Evolutionary conservation across 2,329 filamentous ascomycete genomes (phyloP).

Genomic region (Pseudogymnoascus sp.): DNA sequence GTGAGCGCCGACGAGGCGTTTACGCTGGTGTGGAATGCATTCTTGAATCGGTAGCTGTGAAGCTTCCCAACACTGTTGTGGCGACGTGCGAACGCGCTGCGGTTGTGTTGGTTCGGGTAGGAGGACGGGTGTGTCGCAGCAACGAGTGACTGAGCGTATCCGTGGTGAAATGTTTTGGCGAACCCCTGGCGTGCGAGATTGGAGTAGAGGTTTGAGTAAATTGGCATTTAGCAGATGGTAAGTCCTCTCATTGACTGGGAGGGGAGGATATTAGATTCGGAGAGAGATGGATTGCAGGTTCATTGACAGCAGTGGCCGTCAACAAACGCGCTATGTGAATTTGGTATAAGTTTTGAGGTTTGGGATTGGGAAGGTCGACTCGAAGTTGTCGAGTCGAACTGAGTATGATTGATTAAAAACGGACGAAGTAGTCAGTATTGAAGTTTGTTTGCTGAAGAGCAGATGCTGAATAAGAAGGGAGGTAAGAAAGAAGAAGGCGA

Average conservation of each 20-base stretch:
- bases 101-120: slow-evolving; percentile 62
- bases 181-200: slow-evolving; percentile 95
- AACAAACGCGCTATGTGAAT: slow-evolving; percentile 71
- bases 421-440: not conserved
- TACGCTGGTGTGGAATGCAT: slow-evolving; percentile 56
- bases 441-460: not conserved
- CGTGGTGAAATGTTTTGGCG: slow-evolving; percentile 92
- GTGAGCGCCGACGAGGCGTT: slow-evolving; percentile 32
- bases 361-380: slow-evolving; percentile 8
- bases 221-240: slow-evolving; percentile 80
- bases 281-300: slow-evolving; percentile 63
- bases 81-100: slow-evolving; percentile 49
- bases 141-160: slow-evolving; percentile 96
- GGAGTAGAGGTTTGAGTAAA: slow-evolving; percentile 60
- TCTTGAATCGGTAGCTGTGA: slow-evolving; percentile 58
- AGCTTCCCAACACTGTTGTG: slow-evolving; percentile 41
- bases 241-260: slow-evolving; percentile 50
- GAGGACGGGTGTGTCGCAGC: slow-evolving; percentile 82
- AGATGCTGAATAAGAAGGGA: too few species aligned
- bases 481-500: too few species aligned
- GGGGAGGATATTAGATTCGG: slow-evolving; percentile 27
- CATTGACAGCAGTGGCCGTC: slow-evolving; percentile 90
- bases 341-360: slow-evolving; percentile 18
- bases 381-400: not conserved
- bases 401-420: not conserved